Conservation (phyloP, 1,284 basidiomycete species). For the Tilletiopsis washingtonensis region DNA sequence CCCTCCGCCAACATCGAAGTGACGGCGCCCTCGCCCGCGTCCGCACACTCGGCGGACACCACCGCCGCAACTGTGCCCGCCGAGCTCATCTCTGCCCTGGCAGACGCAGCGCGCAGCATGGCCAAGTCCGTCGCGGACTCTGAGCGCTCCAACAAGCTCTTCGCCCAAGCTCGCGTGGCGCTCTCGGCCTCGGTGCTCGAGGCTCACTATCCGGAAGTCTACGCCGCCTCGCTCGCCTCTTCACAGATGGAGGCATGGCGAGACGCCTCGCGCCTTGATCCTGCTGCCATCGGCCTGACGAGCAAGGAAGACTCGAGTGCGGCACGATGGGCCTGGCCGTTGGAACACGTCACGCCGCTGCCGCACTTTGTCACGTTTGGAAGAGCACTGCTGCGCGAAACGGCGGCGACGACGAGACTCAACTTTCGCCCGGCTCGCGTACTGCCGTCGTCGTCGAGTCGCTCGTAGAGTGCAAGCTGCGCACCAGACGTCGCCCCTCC, state of each 20-base stretch:
- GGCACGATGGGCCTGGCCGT: conserved; percentile 12
- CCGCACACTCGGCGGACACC: not conserved
- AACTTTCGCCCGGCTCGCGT: not conserved
- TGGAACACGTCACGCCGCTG: conserved; percentile 8
- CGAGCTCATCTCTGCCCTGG: not conserved
- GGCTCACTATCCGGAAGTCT: not conserved
- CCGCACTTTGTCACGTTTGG: conserved; percentile 21
- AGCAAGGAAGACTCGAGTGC: not conserved
- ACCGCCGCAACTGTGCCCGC: too few species aligned
- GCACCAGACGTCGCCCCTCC: too few species aligned
- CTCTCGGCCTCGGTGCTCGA: not conserved
- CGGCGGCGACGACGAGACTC: conserved; percentile 2
- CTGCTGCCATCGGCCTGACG: not conserved
- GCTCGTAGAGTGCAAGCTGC: too few species aligned
- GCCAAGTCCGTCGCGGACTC: not conserved
- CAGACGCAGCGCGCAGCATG: not conserved
- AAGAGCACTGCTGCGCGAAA: conserved; percentile 5
- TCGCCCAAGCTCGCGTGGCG: not conserved
- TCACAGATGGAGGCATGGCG: not conserved
- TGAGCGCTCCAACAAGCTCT: not conserved
- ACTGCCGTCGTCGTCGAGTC: too few species aligned
- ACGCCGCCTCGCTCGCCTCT: not conserved
- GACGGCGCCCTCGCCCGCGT: not conserved
- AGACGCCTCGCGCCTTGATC: not conserved
- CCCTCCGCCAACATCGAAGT: not conserved